phyloP scores from a whole-genome alignment of 179 eudicot species.

The Silene coronaria region DNA sequence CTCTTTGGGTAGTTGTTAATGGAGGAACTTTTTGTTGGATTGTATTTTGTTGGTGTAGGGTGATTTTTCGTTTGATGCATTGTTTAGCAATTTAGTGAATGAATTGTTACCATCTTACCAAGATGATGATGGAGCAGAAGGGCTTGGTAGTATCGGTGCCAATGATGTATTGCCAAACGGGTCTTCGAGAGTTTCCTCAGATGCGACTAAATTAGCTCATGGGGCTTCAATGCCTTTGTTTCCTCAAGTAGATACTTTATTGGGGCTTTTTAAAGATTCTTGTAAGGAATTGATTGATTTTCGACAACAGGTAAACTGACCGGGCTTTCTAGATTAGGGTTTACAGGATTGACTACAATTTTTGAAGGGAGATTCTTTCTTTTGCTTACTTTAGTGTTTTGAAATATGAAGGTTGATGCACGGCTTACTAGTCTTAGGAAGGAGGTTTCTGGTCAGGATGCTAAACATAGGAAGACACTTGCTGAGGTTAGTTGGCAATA shows the following conservation, averaged over 20 bases:
- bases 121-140: slow-evolving; percentile 64
- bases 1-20: background rate
- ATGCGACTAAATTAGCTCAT: slow-evolving; percentile 41
- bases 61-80: slow-evolving; percentile 92
- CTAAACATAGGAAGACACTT: slow-evolving; percentile 91
- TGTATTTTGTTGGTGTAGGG: slow-evolving; percentile 41
- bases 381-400: slow-evolving; percentile 10
- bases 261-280: slow-evolving; percentile 77
- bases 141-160: slow-evolving; percentile 30
- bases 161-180: slow-evolving; percentile 57
- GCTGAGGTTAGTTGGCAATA: slow-evolving; percentile 61
- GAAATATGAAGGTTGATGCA: slow-evolving; percentile 62
- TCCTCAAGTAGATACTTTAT: slow-evolving; percentile 86
- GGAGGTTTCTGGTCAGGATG: slow-evolving; percentile 85
- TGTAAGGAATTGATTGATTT: slow-evolving; percentile 79
- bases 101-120: slow-evolving; percentile 71
- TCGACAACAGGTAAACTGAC: slow-evolving; percentile 52
- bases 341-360: slow-evolving; percentile 7
- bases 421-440: slow-evolving; percentile 70
- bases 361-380: background rate
- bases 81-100: slow-evolving; percentile 89
- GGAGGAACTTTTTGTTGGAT: slow-evolving; percentile 1
- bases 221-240: slow-evolving; percentile 67
- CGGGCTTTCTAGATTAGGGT: background rate
- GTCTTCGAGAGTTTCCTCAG: slow-evolving; percentile 30